Base-by-base conservation (phyloP, 805 yeast species). In the Saturnispora sanitii region DNA sequence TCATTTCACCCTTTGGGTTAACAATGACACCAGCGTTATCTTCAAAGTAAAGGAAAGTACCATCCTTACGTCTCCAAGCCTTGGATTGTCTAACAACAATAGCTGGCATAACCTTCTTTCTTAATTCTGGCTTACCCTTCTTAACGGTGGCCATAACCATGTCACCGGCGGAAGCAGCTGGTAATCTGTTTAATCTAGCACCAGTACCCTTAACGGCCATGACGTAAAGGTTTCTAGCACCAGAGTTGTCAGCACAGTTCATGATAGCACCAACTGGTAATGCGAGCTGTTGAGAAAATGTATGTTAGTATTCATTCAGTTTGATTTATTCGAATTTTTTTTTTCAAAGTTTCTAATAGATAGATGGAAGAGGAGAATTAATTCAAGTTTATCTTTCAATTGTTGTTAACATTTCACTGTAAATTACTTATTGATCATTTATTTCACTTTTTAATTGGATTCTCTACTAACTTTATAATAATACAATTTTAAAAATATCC, bases 1-100 rank as follows among this genome's bases (percentile, higher is more conserved):
- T 92, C 98, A 94, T 92, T 76, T 92, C 99, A 79, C 99, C 99
- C 92, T 92, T 92, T 68, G 99, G 98, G 78, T 92, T 92, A 70
- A 92, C 98, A 67, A 92, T 92, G 71, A 94, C 99, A 82, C 98
- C 98, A 56, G 99, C 99, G 67, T 92, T 92, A 77, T 92, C 99
- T 81, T 92, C 99, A 63, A 92, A 92, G 86, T 92, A 92, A 71
- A 92, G 86, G 88, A 70, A 92, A 62, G 87, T 83, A 83, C 99
- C 99, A 67, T 92, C 99, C 81, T 82, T 90, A 83, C 99, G 86
- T 90, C 99, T 90, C 99, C 99, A 92, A 57, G 99, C 87, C 79
- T 88, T 90, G 56, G 98, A 75, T 79, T 92, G 99, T 77, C 99
- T 90, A 57, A 92, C 82, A 66, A 92, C 97, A 62, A 92, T 86